Conservation (phyloP, 495 filamentous ascomycete genomes). For the Tuber melanosporum region DNA sequence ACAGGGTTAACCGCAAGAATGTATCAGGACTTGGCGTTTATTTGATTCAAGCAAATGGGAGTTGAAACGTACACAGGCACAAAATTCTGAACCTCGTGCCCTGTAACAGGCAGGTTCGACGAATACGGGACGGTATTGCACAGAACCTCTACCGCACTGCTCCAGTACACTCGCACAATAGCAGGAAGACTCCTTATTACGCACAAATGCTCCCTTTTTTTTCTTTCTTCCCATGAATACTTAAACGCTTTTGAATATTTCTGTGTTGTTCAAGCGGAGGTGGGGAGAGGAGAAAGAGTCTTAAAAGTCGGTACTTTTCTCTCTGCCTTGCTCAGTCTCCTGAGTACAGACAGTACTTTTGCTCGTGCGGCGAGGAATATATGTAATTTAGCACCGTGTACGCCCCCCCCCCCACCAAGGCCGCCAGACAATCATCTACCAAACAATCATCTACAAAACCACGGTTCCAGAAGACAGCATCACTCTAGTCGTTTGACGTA, state of each 20-base stretch:
- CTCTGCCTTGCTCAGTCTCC: background rate
- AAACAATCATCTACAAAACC: background rate
- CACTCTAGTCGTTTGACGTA: background rate
- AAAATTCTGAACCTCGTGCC: background rate
- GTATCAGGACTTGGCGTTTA: slow-evolving; percentile 5
- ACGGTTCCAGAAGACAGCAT: background rate
- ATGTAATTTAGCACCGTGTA: background rate
- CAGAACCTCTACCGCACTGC: background rate
- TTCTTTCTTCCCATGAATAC: background rate
- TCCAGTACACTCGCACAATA: too few relatives aligned
- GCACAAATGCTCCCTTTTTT: background rate
- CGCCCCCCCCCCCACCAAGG: background rate
- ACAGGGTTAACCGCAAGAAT: background rate
- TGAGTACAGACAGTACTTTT: background rate
- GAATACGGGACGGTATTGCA: background rate
- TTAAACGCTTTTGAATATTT: background rate
- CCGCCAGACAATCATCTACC: background rate
- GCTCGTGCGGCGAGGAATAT: background rate
- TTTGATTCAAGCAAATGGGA: background rate
- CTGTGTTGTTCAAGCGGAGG: background rate
- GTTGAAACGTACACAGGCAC: background rate
- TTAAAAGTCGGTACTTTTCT: too few relatives aligned
- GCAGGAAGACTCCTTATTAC: background rate
- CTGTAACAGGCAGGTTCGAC: background rate
- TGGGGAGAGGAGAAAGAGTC: background rate